Evolutionary conservation across 805 yeast species (phyloP), one percentile per base, ranked within the genome.

Genomic region (Metschnikowia santaceciliae): DNA sequence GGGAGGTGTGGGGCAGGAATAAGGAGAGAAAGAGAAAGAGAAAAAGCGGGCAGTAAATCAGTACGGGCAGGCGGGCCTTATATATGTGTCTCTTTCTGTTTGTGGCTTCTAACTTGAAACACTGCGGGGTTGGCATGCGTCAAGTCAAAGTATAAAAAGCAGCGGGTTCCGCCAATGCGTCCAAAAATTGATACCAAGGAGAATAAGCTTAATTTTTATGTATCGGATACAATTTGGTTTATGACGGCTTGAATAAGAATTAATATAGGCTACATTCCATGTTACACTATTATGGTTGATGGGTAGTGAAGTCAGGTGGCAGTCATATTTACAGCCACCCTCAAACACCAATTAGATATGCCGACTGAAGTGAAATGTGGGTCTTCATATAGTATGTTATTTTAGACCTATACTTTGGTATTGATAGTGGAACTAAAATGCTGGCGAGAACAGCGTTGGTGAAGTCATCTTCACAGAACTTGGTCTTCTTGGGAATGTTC

Each of bases 401-500:
- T 8, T 26, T 26, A 4, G 30, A 11, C 4, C 4, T 26, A 26
- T 26, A 13, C 30, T 26, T 23, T 26, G 30, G 30, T 26, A 8
- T 26, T 8, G 4, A 26, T 26, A 8, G 11, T 26, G 30, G 11
- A 26, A 4, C 3, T 3, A 53, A 47, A 23, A 59, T 38, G 33
- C 53, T 49, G 23, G 57, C 47, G 7, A 56, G 49, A 26, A 57
- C 40, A 22, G 59, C 42, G 46, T 56, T 49, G 15, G 55, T 55
- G n/a, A 53, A 52, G 43, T 54, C 60, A 30, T 62, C 56, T n/a
- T 50, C 30, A 33, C 58, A 51, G 36, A 48, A 52, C 30, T 53
- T 50, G 32, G 50, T 48, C 47, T 56, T 62, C 61, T 71, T 71
- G 10, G 75, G 75, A 32, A 71, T 64, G 42, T 61, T 70, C 54